A percentile compares a stretch with the other conserved stretches of the same genome.
Evolutionary conservation across 2,329 filamentous ascomycete genomes (phyloP).

Genomic region (Paraconiothyrium sp.): DNA sequence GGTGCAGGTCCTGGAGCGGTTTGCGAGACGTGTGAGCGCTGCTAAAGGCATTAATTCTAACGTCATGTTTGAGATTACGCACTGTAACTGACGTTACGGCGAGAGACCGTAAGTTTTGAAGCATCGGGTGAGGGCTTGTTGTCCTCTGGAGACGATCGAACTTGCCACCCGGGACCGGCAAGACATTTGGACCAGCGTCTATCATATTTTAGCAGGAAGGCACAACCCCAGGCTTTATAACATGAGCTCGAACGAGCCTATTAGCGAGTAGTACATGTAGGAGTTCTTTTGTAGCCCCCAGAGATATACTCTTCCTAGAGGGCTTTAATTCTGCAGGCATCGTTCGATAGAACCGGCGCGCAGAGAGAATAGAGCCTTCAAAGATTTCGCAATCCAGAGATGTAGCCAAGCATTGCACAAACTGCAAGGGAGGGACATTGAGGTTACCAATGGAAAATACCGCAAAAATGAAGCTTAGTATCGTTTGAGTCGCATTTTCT

Average conservation of each 20-base stretch:
- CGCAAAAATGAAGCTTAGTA: slow-evolving; percentile 79
- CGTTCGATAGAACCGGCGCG: slow-evolving; percentile 75
- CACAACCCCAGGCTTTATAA: slow-evolving; percentile 89
- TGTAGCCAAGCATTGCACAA: no score
- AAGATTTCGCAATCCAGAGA: no score
- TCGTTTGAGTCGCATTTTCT: slow-evolving; percentile 87
- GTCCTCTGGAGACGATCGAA: slow-evolving; percentile 18
- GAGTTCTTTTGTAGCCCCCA: slow-evolving; percentile 82
- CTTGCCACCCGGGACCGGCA: slow-evolving; percentile 80
- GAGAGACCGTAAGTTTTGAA: neutral
- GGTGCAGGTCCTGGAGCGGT: neutral
- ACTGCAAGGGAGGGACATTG: neutral
- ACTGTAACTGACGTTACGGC: neutral
- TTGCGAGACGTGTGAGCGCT: neutral
- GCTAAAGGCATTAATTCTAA: neutral
- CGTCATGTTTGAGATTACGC: neutral
- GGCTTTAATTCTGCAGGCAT: slow-evolving; percentile 88
- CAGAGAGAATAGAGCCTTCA: slow-evolving; percentile 17
- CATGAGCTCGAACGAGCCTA: slow-evolving; percentile 83
- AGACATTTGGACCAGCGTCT: slow-evolving; percentile 76
- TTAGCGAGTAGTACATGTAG: slow-evolving; percentile 80
- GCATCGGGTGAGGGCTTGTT: neutral
- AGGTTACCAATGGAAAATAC: slow-evolving; percentile 56
- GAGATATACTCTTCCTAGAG: slow-evolving; percentile 80
- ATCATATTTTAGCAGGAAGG: slow-evolving; percentile 85